Percentiles rank a stretch among this genome's conserved stretches.
These are phyloP conservation scores for Saccharomyces pastorianus DNA, from an alignment of 1,139 yeast genomes.

Conservation along the genomic window DNA sequence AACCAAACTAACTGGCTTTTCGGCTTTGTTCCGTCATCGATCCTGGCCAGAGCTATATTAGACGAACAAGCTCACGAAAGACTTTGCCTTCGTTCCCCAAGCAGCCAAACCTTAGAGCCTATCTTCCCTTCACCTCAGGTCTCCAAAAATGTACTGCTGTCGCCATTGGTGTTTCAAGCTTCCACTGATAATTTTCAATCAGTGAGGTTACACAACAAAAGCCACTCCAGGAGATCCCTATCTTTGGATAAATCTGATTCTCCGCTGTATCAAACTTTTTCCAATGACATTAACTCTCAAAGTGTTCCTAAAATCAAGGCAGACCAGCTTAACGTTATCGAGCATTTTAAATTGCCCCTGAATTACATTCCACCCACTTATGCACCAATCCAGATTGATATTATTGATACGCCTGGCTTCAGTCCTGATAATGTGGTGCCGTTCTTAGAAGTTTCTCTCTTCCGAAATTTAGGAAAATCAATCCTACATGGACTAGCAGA, in stretches of 20 bases:
- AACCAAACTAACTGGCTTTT: conserved; percentile 47
- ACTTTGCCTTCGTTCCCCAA: conserved; percentile 28
- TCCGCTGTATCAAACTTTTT: neutral
- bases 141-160: conserved; percentile 24
- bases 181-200: conserved; percentile 26
- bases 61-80: conserved; percentile 39
- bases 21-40: conserved; percentile 41
- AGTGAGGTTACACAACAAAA: conserved; percentile 7
- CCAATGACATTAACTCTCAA: conserved; percentile 8
- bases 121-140: conserved; percentile 27
- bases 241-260: conserved; percentile 3
- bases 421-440: conserved; percentile 61
- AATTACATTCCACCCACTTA: conserved; percentile 39
- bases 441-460: conserved; percentile 61
- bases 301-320: neutral
- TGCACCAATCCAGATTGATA: conserved; percentile 55
- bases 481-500: conserved; percentile 54
- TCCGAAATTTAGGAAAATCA: conserved; percentile 51
- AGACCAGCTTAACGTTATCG: neutral
- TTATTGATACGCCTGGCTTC: conserved; percentile 67
- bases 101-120: conserved; percentile 25
- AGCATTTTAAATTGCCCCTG: conserved; percentile 10
- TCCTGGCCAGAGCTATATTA: conserved; percentile 38
- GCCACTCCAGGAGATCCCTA: conserved; percentile 8
- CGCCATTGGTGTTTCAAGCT: conserved; percentile 34